These are phyloP conservation scores for Corymbia calophylla DNA, from an alignment of 441 rosid species.

Conservation along the genomic window DNA sequence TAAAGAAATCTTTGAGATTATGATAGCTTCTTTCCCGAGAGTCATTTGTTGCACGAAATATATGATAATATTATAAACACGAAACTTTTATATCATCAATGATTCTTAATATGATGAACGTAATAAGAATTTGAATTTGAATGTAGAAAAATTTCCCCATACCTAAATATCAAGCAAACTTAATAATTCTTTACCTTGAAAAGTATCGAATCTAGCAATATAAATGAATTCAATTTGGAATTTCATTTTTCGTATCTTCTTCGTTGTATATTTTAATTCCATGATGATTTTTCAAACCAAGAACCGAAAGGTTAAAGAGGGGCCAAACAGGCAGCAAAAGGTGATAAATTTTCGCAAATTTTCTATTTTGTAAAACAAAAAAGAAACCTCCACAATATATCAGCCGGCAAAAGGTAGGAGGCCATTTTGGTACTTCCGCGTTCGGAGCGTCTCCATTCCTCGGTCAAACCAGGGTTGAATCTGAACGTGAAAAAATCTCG, in stretches of 20 bases:
- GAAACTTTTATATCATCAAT: accelerated
- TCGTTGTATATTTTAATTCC: not conserved
- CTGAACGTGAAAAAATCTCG: not conserved
- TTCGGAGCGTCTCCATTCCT: not conserved
- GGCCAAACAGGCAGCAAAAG: not conserved
- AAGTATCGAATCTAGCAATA: not conserved
- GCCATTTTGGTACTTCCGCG: not conserved
- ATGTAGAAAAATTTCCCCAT: not conserved
- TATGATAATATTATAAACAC: not conserved
- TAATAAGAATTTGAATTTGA: not conserved
- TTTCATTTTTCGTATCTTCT: not conserved
- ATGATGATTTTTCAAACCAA: not conserved
- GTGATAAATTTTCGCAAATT: not conserved
- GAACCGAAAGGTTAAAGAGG: not conserved
- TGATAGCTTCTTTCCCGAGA: not conserved
- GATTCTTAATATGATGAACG: accelerated
- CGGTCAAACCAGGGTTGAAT: not conserved
- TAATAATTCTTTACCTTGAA: accelerated
- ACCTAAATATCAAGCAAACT: accelerated
- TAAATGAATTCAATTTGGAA: not conserved
- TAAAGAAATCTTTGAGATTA: not conserved
- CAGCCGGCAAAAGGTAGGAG: not conserved
- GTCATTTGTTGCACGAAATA: accelerated
- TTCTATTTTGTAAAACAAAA: not conserved
- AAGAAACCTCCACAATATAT: not conserved